Evolutionary conservation across 352 stramenopile species (phyloP).

Genomic region (Globisporangium canariense): DNA sequence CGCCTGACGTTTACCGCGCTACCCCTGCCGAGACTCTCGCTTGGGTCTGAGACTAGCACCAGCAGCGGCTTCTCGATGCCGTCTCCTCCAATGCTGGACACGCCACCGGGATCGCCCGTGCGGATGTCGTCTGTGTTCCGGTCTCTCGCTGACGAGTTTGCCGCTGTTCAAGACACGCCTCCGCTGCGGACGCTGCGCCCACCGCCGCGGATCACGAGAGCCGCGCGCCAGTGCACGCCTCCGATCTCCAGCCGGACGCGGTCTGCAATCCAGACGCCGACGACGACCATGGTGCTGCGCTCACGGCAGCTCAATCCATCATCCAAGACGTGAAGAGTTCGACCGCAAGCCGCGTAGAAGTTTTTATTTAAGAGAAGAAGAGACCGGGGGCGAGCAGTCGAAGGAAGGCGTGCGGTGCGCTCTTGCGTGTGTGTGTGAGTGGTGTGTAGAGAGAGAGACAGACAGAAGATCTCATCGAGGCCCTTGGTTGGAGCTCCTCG

Average conservation of each 20-base stretch:
- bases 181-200: conserved; percentile 36
- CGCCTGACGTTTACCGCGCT: conserved; percentile 14
- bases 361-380: conserved; percentile 16
- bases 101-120: conserved; percentile 26
- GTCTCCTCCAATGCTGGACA: conserved; percentile 28
- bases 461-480: background rate
- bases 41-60: conserved; percentile 12
- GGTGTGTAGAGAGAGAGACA: background rate
- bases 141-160: conserved; percentile 65
- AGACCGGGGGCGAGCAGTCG: conserved; percentile 6
- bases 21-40: conserved; percentile 18
- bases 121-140: conserved; percentile 41
- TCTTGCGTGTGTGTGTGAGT: background rate
- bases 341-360: conserved; percentile 35
- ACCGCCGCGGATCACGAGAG: conserved; percentile 46
- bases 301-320: conserved; percentile 54
- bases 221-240: conserved; percentile 32
- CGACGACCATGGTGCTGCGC: conserved; percentile 47
- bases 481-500: background rate
- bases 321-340: conserved; percentile 24
- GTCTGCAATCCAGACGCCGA: conserved; percentile 44
- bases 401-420: conserved; percentile 11
- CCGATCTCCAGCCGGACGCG: conserved; percentile 29
- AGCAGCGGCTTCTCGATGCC: conserved; percentile 18
- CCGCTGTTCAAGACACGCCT: conserved; percentile 53